phyloP scores from a whole-genome alignment of 163 green algal genomes.

The Scenedesmus sp. region DNA sequence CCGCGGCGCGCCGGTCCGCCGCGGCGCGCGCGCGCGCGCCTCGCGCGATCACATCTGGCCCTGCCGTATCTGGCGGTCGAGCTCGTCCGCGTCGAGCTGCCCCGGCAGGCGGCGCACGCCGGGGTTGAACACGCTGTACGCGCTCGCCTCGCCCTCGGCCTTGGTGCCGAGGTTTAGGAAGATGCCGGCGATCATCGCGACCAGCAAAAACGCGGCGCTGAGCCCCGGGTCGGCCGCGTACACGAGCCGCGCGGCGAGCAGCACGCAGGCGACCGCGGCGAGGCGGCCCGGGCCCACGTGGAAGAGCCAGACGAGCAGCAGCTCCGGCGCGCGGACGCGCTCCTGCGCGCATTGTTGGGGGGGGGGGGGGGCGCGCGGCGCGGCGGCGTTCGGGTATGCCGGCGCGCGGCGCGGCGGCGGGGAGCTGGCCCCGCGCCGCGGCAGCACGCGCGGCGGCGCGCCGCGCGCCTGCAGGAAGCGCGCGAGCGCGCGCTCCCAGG shows the following conservation, averaged over 20 bases:
- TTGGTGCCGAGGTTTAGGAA: constrained; percentile 68
- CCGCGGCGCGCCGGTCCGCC: neutral
- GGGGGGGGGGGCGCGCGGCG: too few species aligned
- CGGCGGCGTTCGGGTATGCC: too few species aligned
- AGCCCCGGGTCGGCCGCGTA: constrained; percentile 16
- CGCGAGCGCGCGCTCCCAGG: constrained; percentile 50
- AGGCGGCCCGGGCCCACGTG: constrained; percentile 19
- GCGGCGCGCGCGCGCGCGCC: too few species aligned
- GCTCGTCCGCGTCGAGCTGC: constrained; percentile 73
- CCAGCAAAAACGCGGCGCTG: constrained; percentile 52
- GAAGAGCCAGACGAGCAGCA: constrained; percentile 46
- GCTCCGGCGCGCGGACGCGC: constrained; percentile 27
- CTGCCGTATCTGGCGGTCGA: constrained; percentile 74
- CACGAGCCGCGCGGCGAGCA: constrained; percentile 15
- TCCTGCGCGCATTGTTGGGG: constrained; percentile 18
- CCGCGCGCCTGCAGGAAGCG: constrained; percentile 47
- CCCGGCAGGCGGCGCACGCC: constrained; percentile 65
- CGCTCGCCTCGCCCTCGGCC: constrained; percentile 62
- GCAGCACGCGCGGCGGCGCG: too few species aligned
- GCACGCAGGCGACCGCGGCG: neutral
- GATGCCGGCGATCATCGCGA: constrained; percentile 59
- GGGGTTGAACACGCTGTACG: constrained; percentile 81
- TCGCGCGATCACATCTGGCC: constrained; percentile 52
- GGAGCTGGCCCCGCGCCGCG: too few species aligned
- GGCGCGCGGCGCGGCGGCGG: too few species aligned